Base-by-base conservation (phyloP, 768 basidiomycete species). In the Coprinopsis cinerea region DNA sequence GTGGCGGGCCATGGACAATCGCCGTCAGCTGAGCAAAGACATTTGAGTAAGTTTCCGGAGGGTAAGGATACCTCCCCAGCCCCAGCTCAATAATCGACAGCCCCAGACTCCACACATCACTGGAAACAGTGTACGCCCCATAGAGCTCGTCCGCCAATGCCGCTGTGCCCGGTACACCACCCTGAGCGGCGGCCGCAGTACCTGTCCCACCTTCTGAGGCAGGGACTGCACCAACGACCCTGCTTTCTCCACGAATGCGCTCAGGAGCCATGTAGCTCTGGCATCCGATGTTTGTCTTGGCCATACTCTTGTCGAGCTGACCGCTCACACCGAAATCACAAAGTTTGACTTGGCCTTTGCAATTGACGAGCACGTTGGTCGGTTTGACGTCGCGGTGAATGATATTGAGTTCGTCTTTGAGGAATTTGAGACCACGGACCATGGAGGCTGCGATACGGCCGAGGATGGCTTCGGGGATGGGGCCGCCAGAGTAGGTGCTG, bases 201-300 rank as follows among this genome's bases (percentile, higher is more conserved):
- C 25, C n/a, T 1, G 32, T 10, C 42, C 15, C 15, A 10, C 14
- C 18, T 28, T 48, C 42, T 0, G 36, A 5, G 13, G 26, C 5
- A 22, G 44, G n/a, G 11, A 45, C 28, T 4, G 13, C 28, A 20
- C 9, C 20, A 15, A 32, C 44, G 18, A 40, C 50, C 60, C 84
- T 83, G 1, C 90, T 92, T 67, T 96, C 94, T 48, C 94, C 93
- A 61, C 90, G 86, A 62, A 99, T 98, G 24, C 96, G 85, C 62
- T 99, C 95, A 32, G 95, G 96, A 89, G 95, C 95, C 93, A 99
- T 98, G 67, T 99, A 99, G 53, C 83, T 87, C 65, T 99, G 96
- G 64, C 96, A 99, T 5, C 96, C 96, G 32, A 99, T 97, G 60
- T 98, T 98, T 4, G 96, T 99, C 69, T 94, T 95, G 15, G 96